Conservation (phyloP, 352 stramenopile genomes). For the Pythium myriotylum region DNA sequence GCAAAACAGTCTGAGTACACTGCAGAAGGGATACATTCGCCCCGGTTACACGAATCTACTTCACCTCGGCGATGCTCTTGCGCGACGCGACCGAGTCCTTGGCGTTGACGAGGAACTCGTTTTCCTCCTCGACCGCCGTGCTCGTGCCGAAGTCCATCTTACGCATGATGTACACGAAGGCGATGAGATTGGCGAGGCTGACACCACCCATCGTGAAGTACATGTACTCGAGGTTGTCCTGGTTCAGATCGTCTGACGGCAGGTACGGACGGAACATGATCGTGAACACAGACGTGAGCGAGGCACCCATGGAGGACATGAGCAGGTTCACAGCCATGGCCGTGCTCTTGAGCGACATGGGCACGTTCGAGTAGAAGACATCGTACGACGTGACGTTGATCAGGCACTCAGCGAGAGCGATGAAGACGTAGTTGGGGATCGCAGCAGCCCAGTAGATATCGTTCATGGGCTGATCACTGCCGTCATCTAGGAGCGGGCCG, state of each 20-base stretch:
- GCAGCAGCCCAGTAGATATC: slow-evolving; percentile 55
- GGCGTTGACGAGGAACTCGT: slow-evolving; percentile 16
- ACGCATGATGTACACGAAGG: slow-evolving; percentile 51
- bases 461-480: slow-evolving; percentile 58
- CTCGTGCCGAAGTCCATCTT: slow-evolving; percentile 66
- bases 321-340: slow-evolving; percentile 64
- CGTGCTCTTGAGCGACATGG: slow-evolving; percentile 59
- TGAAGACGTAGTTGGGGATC: slow-evolving; percentile 63
- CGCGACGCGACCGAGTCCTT: slow-evolving; percentile 27
- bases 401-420: slow-evolving; percentile 58
- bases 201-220: slow-evolving; percentile 55
- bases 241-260: slow-evolving; percentile 52
- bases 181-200: slow-evolving; percentile 52
- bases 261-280: slow-evolving; percentile 68
- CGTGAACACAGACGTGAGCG: slow-evolving; percentile 63
- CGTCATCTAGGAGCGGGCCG: slow-evolving; percentile 41
- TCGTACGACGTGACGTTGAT: slow-evolving; percentile 73
- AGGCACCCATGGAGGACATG: slow-evolving; percentile 61
- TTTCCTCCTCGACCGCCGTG: slow-evolving; percentile 9
- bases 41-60: slow-evolving; percentile 19
- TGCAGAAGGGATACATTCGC: too few species aligned
- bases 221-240: slow-evolving; percentile 72
- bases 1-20: too few species aligned
- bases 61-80: slow-evolving; percentile 26
- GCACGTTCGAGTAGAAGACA: slow-evolving; percentile 63